A percentile compares a stretch with the other conserved stretches of the same genome.
Conservation (phyloP, 148 eudicot genomes). For the Nepenthes gracilis region DNA sequence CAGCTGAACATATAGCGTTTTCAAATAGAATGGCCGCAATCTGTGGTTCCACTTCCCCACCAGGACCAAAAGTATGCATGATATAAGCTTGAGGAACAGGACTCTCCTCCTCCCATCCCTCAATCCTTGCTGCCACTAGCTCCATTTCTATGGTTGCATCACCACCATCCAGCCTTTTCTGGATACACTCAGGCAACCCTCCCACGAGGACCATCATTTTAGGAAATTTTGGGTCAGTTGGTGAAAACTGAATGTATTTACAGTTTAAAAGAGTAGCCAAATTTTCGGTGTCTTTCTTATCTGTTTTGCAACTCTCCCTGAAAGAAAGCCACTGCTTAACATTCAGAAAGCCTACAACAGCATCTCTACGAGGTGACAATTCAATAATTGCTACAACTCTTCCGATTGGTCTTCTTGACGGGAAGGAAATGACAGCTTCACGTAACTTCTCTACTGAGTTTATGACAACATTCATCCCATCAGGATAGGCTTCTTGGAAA, state of each 20-base stretch:
- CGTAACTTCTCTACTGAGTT: constrained; percentile 43
- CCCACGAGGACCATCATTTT: constrained; percentile 57
- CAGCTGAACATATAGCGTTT: constrained; percentile 39
- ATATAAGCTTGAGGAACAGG: constrained; percentile 55
- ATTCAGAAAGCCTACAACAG: constrained; percentile 70
- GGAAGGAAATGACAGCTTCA: constrained; percentile 29
- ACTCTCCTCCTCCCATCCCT: constrained; percentile 55
- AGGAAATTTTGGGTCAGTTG: constrained; percentile 75
- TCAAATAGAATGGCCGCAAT: constrained; percentile 73
- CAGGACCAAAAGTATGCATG: constrained; percentile 50
- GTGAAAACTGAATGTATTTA: constrained; percentile 42
- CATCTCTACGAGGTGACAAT: constrained; percentile 47
- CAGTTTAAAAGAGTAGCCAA: constrained; percentile 11
- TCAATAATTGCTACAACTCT: constrained; percentile 63
- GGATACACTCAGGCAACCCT: constrained; percentile 45
- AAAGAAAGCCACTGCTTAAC: constrained; percentile 37
- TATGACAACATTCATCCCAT: constrained; percentile 15
- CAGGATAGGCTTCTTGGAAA: constrained; percentile 14
- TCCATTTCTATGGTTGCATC: constrained; percentile 60
- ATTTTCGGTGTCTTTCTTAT: constrained; percentile 28
- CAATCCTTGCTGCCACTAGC: constrained; percentile 63
- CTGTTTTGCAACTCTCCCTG: constrained; percentile 29
- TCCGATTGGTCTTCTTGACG: constrained; percentile 83
- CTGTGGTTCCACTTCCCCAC: constrained; percentile 70
- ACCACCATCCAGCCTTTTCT: constrained; percentile 52